Percentiles rank a stretch among this genome's conserved stretches.
phyloP scores from a whole-genome alignment of 495 filamentous ascomycete species.

The Cairneyella variabilis region DNA sequence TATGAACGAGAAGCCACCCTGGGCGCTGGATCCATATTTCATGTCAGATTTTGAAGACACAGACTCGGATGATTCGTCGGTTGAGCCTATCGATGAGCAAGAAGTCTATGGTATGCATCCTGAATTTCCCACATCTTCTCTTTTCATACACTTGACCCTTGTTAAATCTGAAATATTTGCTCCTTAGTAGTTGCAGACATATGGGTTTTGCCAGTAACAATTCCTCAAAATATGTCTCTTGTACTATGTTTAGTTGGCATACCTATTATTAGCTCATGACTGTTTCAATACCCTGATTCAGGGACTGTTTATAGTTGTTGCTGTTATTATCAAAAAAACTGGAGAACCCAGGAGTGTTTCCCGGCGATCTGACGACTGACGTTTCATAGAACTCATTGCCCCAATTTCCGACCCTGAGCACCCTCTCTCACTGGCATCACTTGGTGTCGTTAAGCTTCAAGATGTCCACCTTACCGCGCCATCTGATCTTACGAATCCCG shows the following conservation, averaged over 20 bases:
- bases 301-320: neutral
- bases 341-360: constrained; percentile 1
- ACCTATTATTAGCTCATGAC: neutral
- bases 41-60: constrained; percentile 23
- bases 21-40: constrained; percentile 22
- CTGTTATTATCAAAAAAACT: neutral
- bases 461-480: constrained; percentile 76
- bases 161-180: neutral
- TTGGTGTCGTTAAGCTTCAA: constrained; percentile 89
- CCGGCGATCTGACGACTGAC: constrained; percentile 36
- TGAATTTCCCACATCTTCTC: too few relatives aligned
- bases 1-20: constrained; percentile 17
- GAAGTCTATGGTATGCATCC: constrained; percentile 78
- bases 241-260: constrained; percentile 6
- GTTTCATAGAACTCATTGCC: constrained; percentile 75
- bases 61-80: constrained; percentile 56
- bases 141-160: neutral
- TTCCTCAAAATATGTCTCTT: neutral
- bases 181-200: neutral
- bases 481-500: constrained; percentile 44
- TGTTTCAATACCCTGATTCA: constrained; percentile 16
- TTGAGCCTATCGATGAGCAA: constrained; percentile 90
- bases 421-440: constrained; percentile 83
- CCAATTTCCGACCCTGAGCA: constrained; percentile 96
- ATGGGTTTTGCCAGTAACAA: neutral